Percentiles rank a stretch among this genome's conserved stretches.
These are phyloP conservation scores for Butyriboletus loyo DNA, from an alignment of 768 basidiomycete genomes.

Conservation along the genomic window DNA sequence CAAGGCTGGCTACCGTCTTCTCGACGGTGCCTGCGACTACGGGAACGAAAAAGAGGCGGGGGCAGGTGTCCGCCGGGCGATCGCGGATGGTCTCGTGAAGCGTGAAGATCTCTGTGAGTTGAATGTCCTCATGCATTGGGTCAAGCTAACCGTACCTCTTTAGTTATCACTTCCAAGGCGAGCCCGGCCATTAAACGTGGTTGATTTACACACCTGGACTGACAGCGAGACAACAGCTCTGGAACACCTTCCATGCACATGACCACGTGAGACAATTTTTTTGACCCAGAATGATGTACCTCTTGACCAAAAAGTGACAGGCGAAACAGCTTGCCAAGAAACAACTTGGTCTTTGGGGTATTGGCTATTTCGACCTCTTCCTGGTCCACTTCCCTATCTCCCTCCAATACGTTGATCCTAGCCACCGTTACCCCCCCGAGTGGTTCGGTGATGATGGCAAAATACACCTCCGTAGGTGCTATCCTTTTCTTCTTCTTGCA, in stretches of 20 bases:
- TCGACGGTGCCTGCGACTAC: constrained; percentile 85
- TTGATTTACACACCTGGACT: constrained; percentile 1
- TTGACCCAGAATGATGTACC: neutral
- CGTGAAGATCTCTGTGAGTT: constrained; percentile 81
- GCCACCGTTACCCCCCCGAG: constrained; percentile 74
- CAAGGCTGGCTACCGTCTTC: constrained; percentile 81
- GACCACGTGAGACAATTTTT: constrained; percentile 53
- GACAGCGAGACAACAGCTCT: constrained; percentile 47
- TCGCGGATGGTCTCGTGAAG: constrained; percentile 78
- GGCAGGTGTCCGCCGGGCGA: constrained; percentile 72
- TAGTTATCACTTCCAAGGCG: constrained; percentile 84
- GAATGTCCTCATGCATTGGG: neutral
- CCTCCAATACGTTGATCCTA: constrained; percentile 75
- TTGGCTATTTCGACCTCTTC: constrained; percentile 82
- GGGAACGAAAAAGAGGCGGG: constrained; percentile 89
- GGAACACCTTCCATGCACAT: constrained; percentile 86
- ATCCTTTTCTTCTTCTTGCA: neutral
- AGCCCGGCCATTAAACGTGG: constrained; percentile 3
- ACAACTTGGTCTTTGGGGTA: constrained; percentile 78
- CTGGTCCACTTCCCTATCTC: constrained; percentile 85
- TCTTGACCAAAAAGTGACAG: constrained; percentile 28
- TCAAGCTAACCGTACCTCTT: neutral
- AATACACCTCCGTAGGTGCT: constrained; percentile 55
- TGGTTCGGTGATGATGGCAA: constrained; percentile 76
- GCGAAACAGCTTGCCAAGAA: constrained; percentile 52